Evolutionary conservation across 140 eudicot species (phyloP).

Genomic region (Bidens hawaiensis): DNA sequence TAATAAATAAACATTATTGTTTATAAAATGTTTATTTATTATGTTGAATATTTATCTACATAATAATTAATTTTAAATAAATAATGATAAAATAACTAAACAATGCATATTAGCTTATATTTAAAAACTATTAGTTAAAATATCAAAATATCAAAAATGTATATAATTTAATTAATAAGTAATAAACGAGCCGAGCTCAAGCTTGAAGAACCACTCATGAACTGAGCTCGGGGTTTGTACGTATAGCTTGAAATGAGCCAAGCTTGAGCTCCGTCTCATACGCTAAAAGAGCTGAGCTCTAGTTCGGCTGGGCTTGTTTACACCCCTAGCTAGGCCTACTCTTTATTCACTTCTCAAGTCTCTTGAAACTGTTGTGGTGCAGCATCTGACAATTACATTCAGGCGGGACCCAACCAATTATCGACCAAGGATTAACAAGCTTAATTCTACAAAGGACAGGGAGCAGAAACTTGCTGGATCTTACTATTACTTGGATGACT

Average conservation of each 20-base stretch:
- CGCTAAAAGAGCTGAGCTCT: neutral
- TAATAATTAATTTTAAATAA: no score
- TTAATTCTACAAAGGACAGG: constrained; percentile 83
- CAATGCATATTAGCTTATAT: no score
- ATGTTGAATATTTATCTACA: no score
- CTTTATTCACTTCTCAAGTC: neutral
- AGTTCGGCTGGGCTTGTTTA: neutral
- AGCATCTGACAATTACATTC: constrained; percentile 80
- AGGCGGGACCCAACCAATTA: constrained; percentile 86
- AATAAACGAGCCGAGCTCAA: neutral
- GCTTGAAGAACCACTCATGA: no score
- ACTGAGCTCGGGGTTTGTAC: no score
- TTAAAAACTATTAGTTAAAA: no score
- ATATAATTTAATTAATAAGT: no score
- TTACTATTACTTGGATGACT: constrained; percentile 75
- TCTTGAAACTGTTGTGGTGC: constrained; percentile 13
- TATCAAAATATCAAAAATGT: no score
- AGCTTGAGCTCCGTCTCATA: no score
- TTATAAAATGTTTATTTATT: no score
- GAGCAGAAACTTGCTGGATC: constrained; percentile 93
- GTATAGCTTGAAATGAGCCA: neutral
- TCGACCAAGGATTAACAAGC: constrained; percentile 83
- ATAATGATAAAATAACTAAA: no score
- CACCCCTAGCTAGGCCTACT: neutral
- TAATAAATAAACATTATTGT: no score